Conservation (phyloP, 1,284 basidiomycete genomes). For the Ceratobasidium sp. region DNA sequence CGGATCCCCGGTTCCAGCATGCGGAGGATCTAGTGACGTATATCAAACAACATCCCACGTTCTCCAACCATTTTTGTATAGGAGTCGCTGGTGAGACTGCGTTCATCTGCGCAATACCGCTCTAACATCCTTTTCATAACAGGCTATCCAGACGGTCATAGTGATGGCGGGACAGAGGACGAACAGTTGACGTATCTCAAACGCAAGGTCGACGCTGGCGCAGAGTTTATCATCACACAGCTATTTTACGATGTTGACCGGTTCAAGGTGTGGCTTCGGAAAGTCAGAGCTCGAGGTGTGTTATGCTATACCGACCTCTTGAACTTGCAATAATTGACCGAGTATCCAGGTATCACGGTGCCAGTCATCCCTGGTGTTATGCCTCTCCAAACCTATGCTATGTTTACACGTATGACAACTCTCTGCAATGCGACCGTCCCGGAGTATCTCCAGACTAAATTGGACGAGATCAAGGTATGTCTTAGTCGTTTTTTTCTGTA, state of each 20-base stretch:
- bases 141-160: constrained; percentile 95
- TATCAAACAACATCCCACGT: constrained; percentile 84
- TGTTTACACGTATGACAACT: constrained; percentile 91
- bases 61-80: constrained; percentile 89
- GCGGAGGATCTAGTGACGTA: constrained; percentile 92
- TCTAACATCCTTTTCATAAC: constrained; percentile 48
- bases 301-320: constrained; percentile 34
- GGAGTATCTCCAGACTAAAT: constrained; percentile 71
- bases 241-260: constrained; percentile 95
- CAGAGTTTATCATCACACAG: constrained; percentile 96
- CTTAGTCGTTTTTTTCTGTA: too few relatives aligned
- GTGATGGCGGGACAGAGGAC: constrained; percentile 75
- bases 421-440: constrained; percentile 89
- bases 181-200: constrained; percentile 85
- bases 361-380: constrained; percentile 97
- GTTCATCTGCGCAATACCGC: background rate
- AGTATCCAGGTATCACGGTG: constrained; percentile 79
- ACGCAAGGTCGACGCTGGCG: constrained; percentile 93
- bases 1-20: constrained; percentile 87
- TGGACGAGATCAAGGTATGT: constrained; percentile 82
- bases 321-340: background rate
- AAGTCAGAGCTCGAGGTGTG: constrained; percentile 78
- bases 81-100: constrained; percentile 80
- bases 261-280: constrained; percentile 83
- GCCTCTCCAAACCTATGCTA: constrained; percentile 97